These are phyloP conservation scores for Ambrosia trifida DNA, from an alignment of 129 eudicot genomes.

Conservation along the genomic window DNA sequence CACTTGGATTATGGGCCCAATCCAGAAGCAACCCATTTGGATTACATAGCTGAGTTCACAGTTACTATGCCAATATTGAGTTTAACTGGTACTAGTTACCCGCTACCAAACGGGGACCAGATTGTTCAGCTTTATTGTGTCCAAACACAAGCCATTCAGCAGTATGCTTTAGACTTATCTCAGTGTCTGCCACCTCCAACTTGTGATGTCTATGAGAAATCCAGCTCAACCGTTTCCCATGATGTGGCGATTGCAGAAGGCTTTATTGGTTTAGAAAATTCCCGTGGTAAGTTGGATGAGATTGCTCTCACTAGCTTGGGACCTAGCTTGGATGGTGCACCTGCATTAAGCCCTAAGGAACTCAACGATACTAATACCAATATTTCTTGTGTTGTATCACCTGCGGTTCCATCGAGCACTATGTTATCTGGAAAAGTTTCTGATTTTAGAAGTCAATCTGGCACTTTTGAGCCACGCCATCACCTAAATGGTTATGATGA, in stretches of 20 bases:
- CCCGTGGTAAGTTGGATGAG: slow-evolving; percentile 43
- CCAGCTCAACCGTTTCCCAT: slow-evolving; percentile 50
- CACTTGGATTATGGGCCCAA: slow-evolving; percentile 78
- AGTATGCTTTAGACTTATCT: slow-evolving; percentile 78
- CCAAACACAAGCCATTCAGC: slow-evolving; percentile 92
- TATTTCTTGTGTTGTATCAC: slow-evolving; percentile 49
- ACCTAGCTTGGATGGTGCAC: slow-evolving; percentile 37
- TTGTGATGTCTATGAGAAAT: slow-evolving; percentile 58
- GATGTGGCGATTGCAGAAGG: slow-evolving; percentile 30
- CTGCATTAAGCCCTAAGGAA: slow-evolving; percentile 37
- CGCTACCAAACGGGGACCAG: slow-evolving; percentile 64
- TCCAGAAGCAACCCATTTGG: slow-evolving; percentile 73
- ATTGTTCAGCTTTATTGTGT: slow-evolving; percentile 84
- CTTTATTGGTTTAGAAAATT: slow-evolving; percentile 36
- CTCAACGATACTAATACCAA: slow-evolving; percentile 41
- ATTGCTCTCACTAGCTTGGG: slow-evolving; percentile 9
- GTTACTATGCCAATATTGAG: slow-evolving; percentile 44
- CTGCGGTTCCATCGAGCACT: slow-evolving; percentile 62
- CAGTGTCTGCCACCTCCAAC: slow-evolving; percentile 81
- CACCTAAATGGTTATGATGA: slow-evolving; percentile 49
- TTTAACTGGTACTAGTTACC: slow-evolving; percentile 79
- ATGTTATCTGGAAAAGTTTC: slow-evolving; percentile 53
- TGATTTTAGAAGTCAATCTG: slow-evolving; percentile 53
- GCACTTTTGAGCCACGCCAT: slow-evolving; percentile 21
- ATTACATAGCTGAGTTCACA: slow-evolving; percentile 67